Evolutionary conservation across 2,329 filamentous ascomycete species (phyloP), one percentile per base, ranked within the genome.

Genomic region (Exophiala spinifera): DNA sequence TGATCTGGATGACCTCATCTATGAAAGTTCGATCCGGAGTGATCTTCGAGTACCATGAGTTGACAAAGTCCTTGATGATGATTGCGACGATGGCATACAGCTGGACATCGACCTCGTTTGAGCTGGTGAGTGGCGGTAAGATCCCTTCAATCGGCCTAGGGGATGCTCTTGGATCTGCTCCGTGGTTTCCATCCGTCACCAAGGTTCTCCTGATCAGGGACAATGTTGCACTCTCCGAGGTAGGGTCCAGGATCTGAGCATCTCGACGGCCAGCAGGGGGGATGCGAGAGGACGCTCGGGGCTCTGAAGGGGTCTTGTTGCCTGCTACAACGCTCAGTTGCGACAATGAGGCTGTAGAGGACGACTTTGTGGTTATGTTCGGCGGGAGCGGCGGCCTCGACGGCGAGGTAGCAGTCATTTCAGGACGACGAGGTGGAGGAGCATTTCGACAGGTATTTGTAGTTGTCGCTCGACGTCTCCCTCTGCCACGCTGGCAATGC

Each of bases 11-110:
- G 54, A 96, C 81, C 74, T 96, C 91, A 63, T 87, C 86, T 56
- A 94, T 85, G 67, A 99, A 95, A 11, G 83, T 80, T 68, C 91
- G 88, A 72, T 99, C 92, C 3, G 90, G 84, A 1, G 92, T 96
- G 70, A 99, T 94, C 70, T 87, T 92, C 61, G 79, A 80, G 75
- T 99, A 99, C 94, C 94, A 99, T 28, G 84, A 85, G 70, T 94
- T 86, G 34, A 99, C 88, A 69, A 91, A 96, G 61, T 96, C 91
- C 66, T 88, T 85, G 64, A 96, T 79, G 58, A 97, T 84, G 55
- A 97, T 87, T 49, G 94, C 88, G 57, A 99, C 85, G 56, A 97
- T 82, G 23, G 89, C 92, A 69, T 97, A 99, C 3, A 99, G 80
- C 73, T 99, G 88, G 53, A 95, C 76, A 70, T 99, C 94, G 56